Evolutionary conservation across 352 stramenopile genomes (phyloP), one percentile per base, ranked within the genome.

Genomic region (Plasmopara viticola): DNA sequence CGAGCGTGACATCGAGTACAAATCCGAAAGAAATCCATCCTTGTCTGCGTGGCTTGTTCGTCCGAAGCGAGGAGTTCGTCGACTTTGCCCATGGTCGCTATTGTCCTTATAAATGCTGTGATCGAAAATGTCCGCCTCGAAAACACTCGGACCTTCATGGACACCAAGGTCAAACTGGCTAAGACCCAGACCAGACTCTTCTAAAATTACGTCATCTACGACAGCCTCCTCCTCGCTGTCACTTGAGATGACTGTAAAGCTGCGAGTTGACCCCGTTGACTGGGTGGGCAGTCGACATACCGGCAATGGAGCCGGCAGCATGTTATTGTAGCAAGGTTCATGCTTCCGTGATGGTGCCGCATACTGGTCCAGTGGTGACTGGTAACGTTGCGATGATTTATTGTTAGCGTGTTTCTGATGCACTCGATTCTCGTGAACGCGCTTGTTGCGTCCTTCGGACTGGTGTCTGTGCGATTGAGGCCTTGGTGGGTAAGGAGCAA

Each of bases 111-210:
- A 62, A 58, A 68, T 65, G 20, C 59, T 72, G 17, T 68, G 49
- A 9, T 53, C 44, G 28, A 64, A 44, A 31, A 44, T 58, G 17
- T 72, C 53, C n/a, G 51, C 42, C 9, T 68, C 56, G 2, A 39
- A 46, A 6, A 62, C 51, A 7, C 55, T 51, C 33, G 56, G 43
- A 49, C 54, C 56, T 3, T 68, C 30, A 44, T 63, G 48, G 1
- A 76, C 60, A 9, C 61, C 63, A 30, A 76, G 56, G 14, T 72
- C 64, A 17, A 76, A 76, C 0, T 63, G 57, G 42, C 67, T 76
- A 37, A 76, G 46, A 33, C 66, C 63, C 15, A 75, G 48, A 43
- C 56, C 63, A 20, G 53, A 66, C 14, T 63, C 51, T 13, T 33
- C 44, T 12, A 65, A 18, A 2, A 62, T 41, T 1, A 64, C 4